Percentiles rank a stretch among this genome's conserved stretches.
These are phyloP conservation scores for Trametes elegans DNA, from an alignment of 768 basidiomycete genomes.

Conservation along the genomic window DNA sequence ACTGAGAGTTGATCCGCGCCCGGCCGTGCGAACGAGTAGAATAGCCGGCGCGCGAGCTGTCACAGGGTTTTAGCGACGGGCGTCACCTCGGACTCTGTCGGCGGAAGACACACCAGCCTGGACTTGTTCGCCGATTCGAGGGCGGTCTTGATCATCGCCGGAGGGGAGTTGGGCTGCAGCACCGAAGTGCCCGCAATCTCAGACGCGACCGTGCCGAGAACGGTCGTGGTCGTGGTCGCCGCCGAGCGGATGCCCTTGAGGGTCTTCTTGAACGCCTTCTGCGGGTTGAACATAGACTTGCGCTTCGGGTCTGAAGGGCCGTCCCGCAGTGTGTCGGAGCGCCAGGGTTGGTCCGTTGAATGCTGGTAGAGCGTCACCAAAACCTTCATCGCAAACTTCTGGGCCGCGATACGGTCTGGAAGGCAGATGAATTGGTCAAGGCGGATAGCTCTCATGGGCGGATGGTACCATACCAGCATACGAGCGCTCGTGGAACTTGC, in stretches of 20 bases:
- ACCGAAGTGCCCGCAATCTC: constrained; percentile 67
- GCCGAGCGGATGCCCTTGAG: constrained; percentile 67
- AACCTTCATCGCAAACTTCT: constrained; percentile 72
- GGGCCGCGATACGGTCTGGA: constrained; percentile 82
- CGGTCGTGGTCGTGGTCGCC: constrained; percentile 82
- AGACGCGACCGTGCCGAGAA: constrained; percentile 58
- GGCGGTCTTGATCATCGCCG: constrained; percentile 76
- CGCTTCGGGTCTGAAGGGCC: constrained; percentile 31
- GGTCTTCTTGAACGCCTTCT: constrained; percentile 64
- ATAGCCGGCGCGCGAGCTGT: constrained; percentile 80
- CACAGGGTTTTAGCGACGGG: not conserved
- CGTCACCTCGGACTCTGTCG: too few relatives aligned
- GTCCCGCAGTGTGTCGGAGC: constrained; percentile 58
- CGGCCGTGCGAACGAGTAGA: constrained; percentile 75
- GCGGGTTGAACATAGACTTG: constrained; percentile 47
- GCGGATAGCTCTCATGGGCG: too few relatives aligned
- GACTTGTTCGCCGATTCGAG: constrained; percentile 80
- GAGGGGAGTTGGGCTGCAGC: constrained; percentile 86
- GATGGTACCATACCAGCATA: constrained; percentile 69
- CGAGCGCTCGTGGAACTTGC: constrained; percentile 77
- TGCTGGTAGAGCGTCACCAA: constrained; percentile 77
- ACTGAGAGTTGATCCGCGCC: constrained; percentile 58
- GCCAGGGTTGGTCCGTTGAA: constrained; percentile 70
- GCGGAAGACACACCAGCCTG: constrained; percentile 47
- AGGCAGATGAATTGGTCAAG: too few relatives aligned